Evolutionary conservation across 2,329 filamentous ascomycete genomes (phyloP).

Genomic region (Neospermospora avenae): DNA sequence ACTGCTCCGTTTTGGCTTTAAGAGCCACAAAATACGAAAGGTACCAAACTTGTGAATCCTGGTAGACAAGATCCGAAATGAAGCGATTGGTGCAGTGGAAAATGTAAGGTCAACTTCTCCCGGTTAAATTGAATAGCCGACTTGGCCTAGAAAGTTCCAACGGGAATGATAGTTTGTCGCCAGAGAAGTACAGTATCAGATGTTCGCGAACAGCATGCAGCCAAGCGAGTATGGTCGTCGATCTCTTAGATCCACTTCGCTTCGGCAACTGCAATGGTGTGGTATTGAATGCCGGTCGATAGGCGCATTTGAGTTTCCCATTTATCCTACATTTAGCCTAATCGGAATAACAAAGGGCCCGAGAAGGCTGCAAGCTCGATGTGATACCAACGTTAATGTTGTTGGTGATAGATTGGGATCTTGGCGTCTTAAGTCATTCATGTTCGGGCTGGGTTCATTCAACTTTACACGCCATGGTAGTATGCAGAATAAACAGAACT

Average conservation of each 20-base stretch:
- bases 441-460: not conserved
- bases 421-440: not conserved
- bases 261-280: no score
- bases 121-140: not conserved
- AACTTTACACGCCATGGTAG: not conserved
- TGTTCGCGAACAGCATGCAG: not conserved
- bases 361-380: not conserved
- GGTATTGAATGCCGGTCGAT: not conserved
- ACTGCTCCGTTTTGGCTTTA: no score
- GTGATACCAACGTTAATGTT: not conserved
- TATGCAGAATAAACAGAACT: not conserved
- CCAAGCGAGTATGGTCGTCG: not conserved
- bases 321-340: constrained; percentile 1
- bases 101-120: not conserved
- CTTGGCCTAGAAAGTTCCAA: not conserved
- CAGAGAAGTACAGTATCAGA: not conserved
- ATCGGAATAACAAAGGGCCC: not conserved
- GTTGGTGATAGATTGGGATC: not conserved
- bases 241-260: no score
- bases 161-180: not conserved
- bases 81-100: not conserved
- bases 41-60: not conserved
- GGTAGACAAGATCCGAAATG: not conserved
- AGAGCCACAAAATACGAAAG: not conserved
- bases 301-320: not conserved